Conservation (phyloP, 2,329 filamentous ascomycete genomes). For the Fusarium chlamydosporum region DNA sequence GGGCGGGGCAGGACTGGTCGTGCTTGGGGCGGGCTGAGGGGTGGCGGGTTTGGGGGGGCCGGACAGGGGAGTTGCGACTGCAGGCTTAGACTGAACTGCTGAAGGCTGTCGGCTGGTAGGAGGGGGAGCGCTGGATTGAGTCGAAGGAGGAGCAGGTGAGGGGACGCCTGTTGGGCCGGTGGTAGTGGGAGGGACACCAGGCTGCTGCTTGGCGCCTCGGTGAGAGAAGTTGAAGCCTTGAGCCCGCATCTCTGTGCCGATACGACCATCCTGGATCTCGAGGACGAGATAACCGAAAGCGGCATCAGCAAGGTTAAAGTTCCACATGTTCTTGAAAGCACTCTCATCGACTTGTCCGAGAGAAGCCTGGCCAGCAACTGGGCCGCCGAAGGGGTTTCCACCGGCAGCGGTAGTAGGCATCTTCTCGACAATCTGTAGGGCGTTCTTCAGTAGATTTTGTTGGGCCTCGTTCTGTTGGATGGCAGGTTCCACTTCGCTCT, state of each 20-base stretch:
- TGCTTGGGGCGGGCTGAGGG: constrained; percentile 64
- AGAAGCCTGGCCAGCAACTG: constrained; percentile 76
- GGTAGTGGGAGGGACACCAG: constrained; percentile 55
- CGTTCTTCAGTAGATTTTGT: constrained; percentile 90
- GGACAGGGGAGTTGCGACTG: constrained; percentile 55
- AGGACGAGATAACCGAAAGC: constrained; percentile 96
- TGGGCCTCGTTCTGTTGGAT: constrained; percentile 95
- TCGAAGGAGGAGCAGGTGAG: constrained; percentile 56
- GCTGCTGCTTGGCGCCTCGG: constrained; percentile 83
- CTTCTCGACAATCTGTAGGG: constrained; percentile 93
- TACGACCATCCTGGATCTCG: constrained; percentile 94
- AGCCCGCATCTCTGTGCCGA: constrained; percentile 98
- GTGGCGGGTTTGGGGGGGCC: constrained; percentile 59
- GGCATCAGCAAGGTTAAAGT: constrained; percentile 97
- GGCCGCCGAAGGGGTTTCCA: constrained; percentile 95
- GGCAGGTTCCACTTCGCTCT: constrained; percentile 93
- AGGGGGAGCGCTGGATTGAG: constrained; percentile 55
- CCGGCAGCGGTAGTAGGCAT: constrained; percentile 97
- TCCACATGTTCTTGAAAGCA: constrained; percentile 99
- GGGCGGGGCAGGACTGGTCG: too few relatives aligned
- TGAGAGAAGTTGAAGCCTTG: constrained; percentile 99
- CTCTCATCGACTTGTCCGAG: constrained; percentile 97
- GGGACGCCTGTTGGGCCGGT: constrained; percentile 51
- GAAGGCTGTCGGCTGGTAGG: constrained; percentile 57
- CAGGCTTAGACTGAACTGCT: constrained; percentile 60